These are phyloP conservation scores for Alternaria postmessia DNA, from an alignment of 2,329 filamentous ascomycete genomes.

Conservation along the genomic window DNA sequence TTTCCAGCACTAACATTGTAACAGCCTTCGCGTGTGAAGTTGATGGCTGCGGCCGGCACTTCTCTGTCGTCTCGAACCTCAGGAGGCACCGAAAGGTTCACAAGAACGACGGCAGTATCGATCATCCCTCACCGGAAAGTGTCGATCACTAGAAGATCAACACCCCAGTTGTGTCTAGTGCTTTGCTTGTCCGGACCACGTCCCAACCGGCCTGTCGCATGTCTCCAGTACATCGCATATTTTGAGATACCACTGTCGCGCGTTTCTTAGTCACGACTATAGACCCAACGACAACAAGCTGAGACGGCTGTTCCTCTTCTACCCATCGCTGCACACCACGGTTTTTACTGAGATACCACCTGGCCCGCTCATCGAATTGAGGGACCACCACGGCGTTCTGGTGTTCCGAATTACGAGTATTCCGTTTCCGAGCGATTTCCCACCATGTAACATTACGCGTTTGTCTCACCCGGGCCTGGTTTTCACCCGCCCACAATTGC, in stretches of 20 bases:
- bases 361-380: slow-evolving; percentile 13
- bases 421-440: slow-evolving; percentile 35
- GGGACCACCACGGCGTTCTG: slow-evolving; percentile 28
- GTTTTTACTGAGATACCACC: slow-evolving; percentile 37
- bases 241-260: slow-evolving; percentile 50
- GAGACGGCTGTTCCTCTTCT: slow-evolving; percentile 41
- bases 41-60: slow-evolving; percentile 92
- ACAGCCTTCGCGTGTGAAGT: slow-evolving; percentile 93
- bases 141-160: slow-evolving; percentile 37
- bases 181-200: slow-evolving; percentile 15
- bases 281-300: slow-evolving; percentile 37
- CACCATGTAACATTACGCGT: slow-evolving; percentile 44
- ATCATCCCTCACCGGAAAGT: slow-evolving; percentile 59
- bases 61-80: slow-evolving; percentile 96
- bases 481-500: slow-evolving; percentile 9
- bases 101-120: slow-evolving; percentile 69
- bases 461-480: slow-evolving; percentile 13
- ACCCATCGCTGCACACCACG: slow-evolving; percentile 37
- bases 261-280: slow-evolving; percentile 36
- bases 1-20: slow-evolving; percentile 12
- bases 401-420: slow-evolving; percentile 38
- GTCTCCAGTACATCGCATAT: slow-evolving; percentile 24
- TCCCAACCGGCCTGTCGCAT: not conserved
- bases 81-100: slow-evolving; percentile 96
- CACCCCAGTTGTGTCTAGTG: slow-evolving; percentile 17